Percentiles rank a stretch among this genome's conserved stretches.
These are phyloP conservation scores for Aspergillus diversus DNA, from an alignment of 495 filamentous ascomycete genomes.

Conservation along the genomic window DNA sequence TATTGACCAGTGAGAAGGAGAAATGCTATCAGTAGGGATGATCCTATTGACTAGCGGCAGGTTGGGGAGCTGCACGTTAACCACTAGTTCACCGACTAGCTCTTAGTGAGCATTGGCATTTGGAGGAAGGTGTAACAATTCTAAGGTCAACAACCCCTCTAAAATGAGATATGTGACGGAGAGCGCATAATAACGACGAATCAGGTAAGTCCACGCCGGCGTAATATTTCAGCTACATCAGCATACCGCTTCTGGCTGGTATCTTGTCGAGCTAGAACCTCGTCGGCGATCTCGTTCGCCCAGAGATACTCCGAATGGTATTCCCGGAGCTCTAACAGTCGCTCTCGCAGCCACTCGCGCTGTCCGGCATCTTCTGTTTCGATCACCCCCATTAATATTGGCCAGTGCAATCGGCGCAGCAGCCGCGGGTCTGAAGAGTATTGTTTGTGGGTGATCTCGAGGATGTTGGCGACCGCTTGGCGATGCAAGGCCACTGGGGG, in stretches of 20 bases:
- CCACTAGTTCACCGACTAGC: conserved; percentile 8
- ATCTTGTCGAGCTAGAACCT: conserved; percentile 39
- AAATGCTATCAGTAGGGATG: conserved; percentile 13
- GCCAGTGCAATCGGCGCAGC: conserved; percentile 48
- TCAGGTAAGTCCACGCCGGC: conserved; percentile 15
- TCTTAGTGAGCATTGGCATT: conserved; percentile 5
- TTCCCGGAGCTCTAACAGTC: conserved; percentile 37
- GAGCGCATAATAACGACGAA: not conserved
- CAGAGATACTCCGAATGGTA: conserved; percentile 40
- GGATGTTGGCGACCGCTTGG: conserved; percentile 37
- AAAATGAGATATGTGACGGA: not conserved
- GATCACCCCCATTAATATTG: conserved; percentile 49
- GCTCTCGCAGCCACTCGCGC: conserved; percentile 44
- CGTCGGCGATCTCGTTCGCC: conserved; percentile 40
- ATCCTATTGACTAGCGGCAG: not conserved
- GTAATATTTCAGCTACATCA: conserved; percentile 41
- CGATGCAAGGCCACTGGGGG: conserved; percentile 35
- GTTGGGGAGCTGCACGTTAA: conserved; percentile 6
- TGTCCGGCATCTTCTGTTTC: conserved; percentile 43
- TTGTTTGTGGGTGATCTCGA: conserved; percentile 46
- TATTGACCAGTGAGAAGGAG: conserved; percentile 14
- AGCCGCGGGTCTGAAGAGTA: conserved; percentile 39
- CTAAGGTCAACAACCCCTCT: not conserved
- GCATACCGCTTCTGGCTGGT: conserved; percentile 31
- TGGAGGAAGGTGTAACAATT: not conserved